Evolutionary conservation across 1,284 basidiomycete species (phyloP).

Genomic region (Sporisorium iseilematis-ciliati): DNA sequence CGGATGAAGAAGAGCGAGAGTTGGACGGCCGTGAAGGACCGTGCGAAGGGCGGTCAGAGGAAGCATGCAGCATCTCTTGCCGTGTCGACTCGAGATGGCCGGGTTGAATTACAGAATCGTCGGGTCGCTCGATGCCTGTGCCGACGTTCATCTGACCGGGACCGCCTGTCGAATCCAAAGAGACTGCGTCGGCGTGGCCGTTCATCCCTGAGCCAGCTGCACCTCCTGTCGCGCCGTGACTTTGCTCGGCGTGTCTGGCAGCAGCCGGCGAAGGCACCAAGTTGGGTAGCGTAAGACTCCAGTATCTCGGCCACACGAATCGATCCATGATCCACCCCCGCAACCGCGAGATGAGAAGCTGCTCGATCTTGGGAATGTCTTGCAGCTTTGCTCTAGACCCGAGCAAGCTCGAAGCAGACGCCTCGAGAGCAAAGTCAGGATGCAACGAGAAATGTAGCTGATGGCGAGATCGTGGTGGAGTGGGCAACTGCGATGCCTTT

Average conservation of each 20-base stretch:
- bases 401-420: constrained; percentile 73
- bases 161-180: constrained; percentile 4
- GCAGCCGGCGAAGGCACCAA: constrained; percentile 43
- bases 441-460: constrained; percentile 73
- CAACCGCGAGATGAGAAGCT: constrained; percentile 73
- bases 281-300: constrained; percentile 71
- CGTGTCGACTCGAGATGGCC: constrained; percentile 43
- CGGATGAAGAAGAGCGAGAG: constrained; percentile 24
- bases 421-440: constrained; percentile 74
- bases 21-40: constrained; percentile 10
- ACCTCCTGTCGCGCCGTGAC: background rate
- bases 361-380: constrained; percentile 76
- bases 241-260: background rate
- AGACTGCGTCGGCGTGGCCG: background rate
- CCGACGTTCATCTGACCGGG: constrained; percentile 44
- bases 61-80: constrained; percentile 36
- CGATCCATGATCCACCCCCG: constrained; percentile 73
- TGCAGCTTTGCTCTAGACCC: constrained; percentile 75
- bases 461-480: constrained; percentile 62
- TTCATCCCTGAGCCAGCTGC: background rate
- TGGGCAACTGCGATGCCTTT: constrained; percentile 42
- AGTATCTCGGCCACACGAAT: constrained; percentile 73
- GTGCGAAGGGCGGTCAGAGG: constrained; percentile 8
- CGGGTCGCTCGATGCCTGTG: constrained; percentile 30
- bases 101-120: constrained; percentile 44